Evolutionary conservation across 106 monocot species (phyloP), one percentile per base, ranked within the genome.

Genomic region (Apostasia shenzhenica): DNA sequence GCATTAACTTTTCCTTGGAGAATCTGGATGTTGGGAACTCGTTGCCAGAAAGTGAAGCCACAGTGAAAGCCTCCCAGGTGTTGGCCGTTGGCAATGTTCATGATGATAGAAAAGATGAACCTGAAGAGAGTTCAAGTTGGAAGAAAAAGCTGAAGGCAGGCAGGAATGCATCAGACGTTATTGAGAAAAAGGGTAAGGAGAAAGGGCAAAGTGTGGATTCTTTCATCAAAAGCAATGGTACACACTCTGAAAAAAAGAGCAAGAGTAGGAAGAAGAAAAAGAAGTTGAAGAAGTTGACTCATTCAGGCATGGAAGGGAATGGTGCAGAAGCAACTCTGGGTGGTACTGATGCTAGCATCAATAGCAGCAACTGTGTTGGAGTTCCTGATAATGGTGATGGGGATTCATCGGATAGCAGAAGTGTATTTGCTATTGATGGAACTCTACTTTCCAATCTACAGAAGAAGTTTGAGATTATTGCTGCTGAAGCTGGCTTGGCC

Each of bases 401-500:
- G 61, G 59, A 74, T 63, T 71, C 12, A 8, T 48, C 44, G 37
- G 67, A 66, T 56, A 53, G 6, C 43, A 7, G 54, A 37, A 67
- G 67, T 11, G 40, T 66, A 40, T n/a, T 89, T 43, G 64, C 50
- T 52, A 77, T 87, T 67, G 83, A 92, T 60, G 89, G 92, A 58
- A 55, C 50, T 48, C 38, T 82, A 8, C 67, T 97, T 41, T 92
- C 92, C 7, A 92, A 92, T 80, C 87, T 97, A 55, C 89, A 97
- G 77, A 89, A 71, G 70, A 84, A 97, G 61, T 97, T 97, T 61
- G 92, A 97, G 70, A 89, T 71, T 58, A 85, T 76, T 48, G 97
- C 92, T 54, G 84, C 86, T 66, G 97, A 97, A 83, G 81, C 80
- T 14, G 92, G 89, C 14, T 67, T 97, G 84, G 48, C 54, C 39